These are phyloP conservation scores for Botrytis porri DNA, from an alignment of 2,329 filamentous ascomycete species.

Conservation along the genomic window DNA sequence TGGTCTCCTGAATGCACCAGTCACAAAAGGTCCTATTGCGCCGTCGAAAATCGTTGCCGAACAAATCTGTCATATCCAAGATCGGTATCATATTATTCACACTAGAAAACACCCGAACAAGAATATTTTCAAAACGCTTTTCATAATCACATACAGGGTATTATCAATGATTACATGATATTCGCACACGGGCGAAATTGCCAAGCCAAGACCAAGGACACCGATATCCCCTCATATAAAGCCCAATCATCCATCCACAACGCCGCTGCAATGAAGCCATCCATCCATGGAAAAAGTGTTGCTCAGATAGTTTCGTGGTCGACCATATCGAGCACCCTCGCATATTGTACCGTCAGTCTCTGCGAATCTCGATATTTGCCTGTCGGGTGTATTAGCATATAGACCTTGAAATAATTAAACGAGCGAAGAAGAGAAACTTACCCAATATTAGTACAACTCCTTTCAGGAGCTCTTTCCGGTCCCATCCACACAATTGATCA, in stretches of 20 bases:
- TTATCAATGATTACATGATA: conserved; percentile 14
- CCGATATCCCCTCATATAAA: neutral
- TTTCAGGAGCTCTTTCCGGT: conserved; percentile 80
- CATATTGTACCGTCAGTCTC: conserved; percentile 91
- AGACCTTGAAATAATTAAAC: neutral
- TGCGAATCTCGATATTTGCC: conserved; percentile 96
- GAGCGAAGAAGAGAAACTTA: conserved; percentile 45
- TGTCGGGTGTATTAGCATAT: conserved; percentile 41
- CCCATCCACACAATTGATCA: conserved; percentile 84
- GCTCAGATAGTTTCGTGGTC: conserved; percentile 30
- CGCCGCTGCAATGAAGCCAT: conserved; percentile 13
- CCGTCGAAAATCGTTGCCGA: neutral
- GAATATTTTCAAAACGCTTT: neutral
- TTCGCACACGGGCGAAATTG: neutral
- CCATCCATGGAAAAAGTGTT: neutral
- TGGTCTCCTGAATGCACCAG: neutral
- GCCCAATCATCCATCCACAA: conserved; percentile 8
- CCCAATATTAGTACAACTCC: conserved; percentile 91
- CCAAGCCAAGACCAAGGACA: conserved; percentile 8
- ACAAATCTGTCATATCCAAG: neutral
- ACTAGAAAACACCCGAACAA: neutral
- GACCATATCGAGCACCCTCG: conserved; percentile 68
- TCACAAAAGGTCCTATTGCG: neutral
- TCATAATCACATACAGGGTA: conserved; percentile 14
- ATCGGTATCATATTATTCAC: neutral